Evolutionary conservation across 1,284 basidiomycete species (phyloP).

Genomic region (Trametes hirsuta): DNA sequence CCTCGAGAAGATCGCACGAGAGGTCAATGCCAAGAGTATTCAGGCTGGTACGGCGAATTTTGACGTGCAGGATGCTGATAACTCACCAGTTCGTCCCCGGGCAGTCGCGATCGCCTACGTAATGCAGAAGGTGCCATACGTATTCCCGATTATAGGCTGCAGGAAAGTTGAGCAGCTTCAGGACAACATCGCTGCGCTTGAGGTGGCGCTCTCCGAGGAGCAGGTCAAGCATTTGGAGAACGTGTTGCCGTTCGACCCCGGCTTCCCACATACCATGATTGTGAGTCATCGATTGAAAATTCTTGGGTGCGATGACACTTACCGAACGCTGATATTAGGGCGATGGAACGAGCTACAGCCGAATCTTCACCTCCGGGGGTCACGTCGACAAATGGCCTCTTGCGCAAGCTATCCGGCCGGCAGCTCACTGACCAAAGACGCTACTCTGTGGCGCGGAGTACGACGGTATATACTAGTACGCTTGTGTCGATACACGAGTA

Average conservation of each 20-base stretch:
- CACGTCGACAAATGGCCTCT: slow-evolving; percentile 22
- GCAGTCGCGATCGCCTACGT: slow-evolving; percentile 52
- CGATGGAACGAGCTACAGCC: slow-evolving; percentile 14
- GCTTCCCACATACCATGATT: slow-evolving; percentile 45
- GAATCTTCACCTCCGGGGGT: slow-evolving; percentile 8
- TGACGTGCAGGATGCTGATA: too few species aligned
- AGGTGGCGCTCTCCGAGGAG: slow-evolving; percentile 43
- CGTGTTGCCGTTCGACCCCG: slow-evolving; percentile 44
- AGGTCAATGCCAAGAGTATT: slow-evolving; percentile 41
- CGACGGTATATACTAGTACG: neutral
- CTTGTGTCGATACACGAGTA: neutral
- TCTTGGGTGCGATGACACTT: neutral
- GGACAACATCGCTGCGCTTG: slow-evolving; percentile 51
- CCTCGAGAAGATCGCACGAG: slow-evolving; percentile 49
- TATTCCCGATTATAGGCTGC: slow-evolving; percentile 49
- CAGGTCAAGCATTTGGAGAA: slow-evolving; percentile 50
- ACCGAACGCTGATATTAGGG: slow-evolving; percentile 9
- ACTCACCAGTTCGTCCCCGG: neutral
- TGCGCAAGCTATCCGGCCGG: slow-evolving; percentile 19
- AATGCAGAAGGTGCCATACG: slow-evolving; percentile 50
- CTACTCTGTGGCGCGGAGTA: too few species aligned
- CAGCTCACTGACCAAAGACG: neutral
- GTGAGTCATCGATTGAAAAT: slow-evolving; percentile 34
- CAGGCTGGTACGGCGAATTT: slow-evolving; percentile 21
- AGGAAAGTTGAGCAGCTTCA: slow-evolving; percentile 54